Base-by-base conservation (phyloP, 805 yeast species). In the Starmerella floricola region DNA sequence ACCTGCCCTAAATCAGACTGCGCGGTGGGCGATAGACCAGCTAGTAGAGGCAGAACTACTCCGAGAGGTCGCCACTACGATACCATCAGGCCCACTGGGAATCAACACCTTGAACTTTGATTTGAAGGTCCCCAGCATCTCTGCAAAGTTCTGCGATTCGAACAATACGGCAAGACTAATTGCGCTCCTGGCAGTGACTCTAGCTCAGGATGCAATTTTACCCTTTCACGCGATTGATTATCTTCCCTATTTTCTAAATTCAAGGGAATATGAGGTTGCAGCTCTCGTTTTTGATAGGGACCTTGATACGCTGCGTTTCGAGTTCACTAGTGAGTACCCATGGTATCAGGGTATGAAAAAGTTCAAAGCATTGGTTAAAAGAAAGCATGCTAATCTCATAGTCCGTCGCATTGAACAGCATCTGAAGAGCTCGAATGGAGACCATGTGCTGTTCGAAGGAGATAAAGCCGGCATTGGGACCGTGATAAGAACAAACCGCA, bases 331-430 rank as follows among this genome's bases (percentile, higher is more conserved):
- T 8, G 54, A 50, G 37, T 41, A 34, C 31, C 52, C 54, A 8
- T 50, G 54, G 54, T 49, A 42, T 31, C 39, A 44, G 28, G 30
- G 40, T 15, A 15, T 21, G 19, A 24, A 23, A 5, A 50, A 50
- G 33, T 12, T 50, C 19, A 21, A 32, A 16, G 37, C 44, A 11
- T 8, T 43, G 24, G 18, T 31, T 4, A 16, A 20, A 21, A 38
- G 44, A 11, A 50, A 49, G 34, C 30, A 13, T 5, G 41, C 42
- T 13, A 49, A 43, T 19, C 31, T 41, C 10, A 28, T 32, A 2
- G 33, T 50, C 29, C 39, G 24, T 8, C 23, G 11, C 27, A 34
- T 47, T 20, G 53, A 49, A 27, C 24, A 20, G 20, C 34, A 23
- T 13, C 18, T 47, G n/a, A 4, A 15, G 10, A 18, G 17, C 15